phyloP scores from a whole-genome alignment of 2,329 filamentous ascomycete species.

The Cladosporium sp. region DNA sequence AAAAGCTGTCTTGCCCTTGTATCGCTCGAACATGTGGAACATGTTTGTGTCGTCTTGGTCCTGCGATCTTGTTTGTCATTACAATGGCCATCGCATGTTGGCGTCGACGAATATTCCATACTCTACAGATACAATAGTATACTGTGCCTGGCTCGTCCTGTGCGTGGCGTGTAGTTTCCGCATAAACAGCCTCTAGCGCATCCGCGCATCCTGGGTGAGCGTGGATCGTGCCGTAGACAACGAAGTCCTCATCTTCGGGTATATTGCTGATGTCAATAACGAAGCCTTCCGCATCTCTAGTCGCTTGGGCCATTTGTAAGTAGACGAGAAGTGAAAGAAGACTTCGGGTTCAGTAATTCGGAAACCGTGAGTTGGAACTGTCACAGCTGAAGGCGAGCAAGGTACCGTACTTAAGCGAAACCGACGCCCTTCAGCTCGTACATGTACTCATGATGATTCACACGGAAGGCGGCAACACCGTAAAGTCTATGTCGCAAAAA shows the following conservation, averaged over 20 bases:
- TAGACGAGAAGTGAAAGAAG: background rate
- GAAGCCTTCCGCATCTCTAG: conserved; percentile 6
- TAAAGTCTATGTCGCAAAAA: background rate
- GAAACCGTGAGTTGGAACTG: background rate
- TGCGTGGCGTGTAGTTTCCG: conserved; percentile 33
- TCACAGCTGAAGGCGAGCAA: background rate
- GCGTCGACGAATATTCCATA: background rate
- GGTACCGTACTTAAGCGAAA: background rate
- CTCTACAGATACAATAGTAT: conserved; percentile 35
- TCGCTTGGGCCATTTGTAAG: background rate
- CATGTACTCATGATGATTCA: background rate
- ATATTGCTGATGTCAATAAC: background rate
- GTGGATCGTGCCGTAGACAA: conserved; percentile 25
- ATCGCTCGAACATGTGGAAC: conserved; percentile 41
- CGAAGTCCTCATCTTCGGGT: conserved; percentile 7
- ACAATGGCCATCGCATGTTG: background rate
- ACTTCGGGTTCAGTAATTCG: background rate
- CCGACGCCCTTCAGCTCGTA: background rate
- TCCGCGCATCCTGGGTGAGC: conserved; percentile 36
- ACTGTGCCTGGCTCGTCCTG: conserved; percentile 33
- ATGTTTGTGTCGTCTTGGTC: conserved; percentile 32
- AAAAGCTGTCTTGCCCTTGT: conserved; percentile 33
- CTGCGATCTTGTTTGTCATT: background rate
- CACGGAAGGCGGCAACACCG: background rate
- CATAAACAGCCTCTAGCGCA: conserved; percentile 36